Evolutionary conservation across 2,329 filamentous ascomycete genomes (phyloP).

Genomic region (Penicillium sp.): DNA sequence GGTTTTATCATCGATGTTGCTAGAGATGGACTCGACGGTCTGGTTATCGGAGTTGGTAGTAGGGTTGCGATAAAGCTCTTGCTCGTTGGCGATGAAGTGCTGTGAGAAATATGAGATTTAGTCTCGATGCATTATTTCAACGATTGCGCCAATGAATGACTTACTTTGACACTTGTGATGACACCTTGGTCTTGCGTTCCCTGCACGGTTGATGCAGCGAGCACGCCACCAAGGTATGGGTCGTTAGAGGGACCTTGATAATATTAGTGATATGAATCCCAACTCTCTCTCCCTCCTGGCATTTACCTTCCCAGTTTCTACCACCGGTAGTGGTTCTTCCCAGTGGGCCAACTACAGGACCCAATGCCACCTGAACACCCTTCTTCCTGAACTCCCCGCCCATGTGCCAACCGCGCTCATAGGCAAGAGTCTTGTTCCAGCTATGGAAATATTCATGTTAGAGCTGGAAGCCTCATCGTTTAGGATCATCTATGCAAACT

Average conservation of each 20-base stretch:
- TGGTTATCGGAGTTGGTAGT: slow-evolving; percentile 38
- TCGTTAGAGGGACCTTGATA: slow-evolving; percentile 37
- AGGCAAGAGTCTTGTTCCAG: slow-evolving; percentile 61
- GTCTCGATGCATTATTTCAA: not conserved
- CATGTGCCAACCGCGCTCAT: slow-evolving; percentile 58
- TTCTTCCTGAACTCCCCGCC: slow-evolving; percentile 62
- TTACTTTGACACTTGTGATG: slow-evolving; percentile 37
- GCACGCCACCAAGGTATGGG: slow-evolving; percentile 46
- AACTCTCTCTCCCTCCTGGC: too few relatives aligned
- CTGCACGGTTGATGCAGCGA: slow-evolving; percentile 43
- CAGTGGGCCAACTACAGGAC: slow-evolving; percentile 47
- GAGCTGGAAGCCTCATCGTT: not conserved
- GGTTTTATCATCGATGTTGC: slow-evolving; percentile 68
- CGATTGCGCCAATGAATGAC: not conserved
- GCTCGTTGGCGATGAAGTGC: slow-evolving; percentile 65
- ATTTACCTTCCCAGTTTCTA: slow-evolving; percentile 51
- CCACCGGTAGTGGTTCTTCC: slow-evolving; percentile 48
- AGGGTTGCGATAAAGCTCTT: slow-evolving; percentile 50
- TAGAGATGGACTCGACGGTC: slow-evolving; percentile 53
- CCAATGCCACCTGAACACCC: slow-evolving; percentile 45
- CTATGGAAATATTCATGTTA: slow-evolving; percentile 1
- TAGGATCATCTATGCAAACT: not conserved
- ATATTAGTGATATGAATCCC: not conserved
- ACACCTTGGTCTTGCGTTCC: slow-evolving; percentile 51
- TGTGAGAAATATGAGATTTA: slow-evolving; percentile 29